Conservation (phyloP, 176 grass and related monocot genomes). For the Typha latifolia region DNA sequence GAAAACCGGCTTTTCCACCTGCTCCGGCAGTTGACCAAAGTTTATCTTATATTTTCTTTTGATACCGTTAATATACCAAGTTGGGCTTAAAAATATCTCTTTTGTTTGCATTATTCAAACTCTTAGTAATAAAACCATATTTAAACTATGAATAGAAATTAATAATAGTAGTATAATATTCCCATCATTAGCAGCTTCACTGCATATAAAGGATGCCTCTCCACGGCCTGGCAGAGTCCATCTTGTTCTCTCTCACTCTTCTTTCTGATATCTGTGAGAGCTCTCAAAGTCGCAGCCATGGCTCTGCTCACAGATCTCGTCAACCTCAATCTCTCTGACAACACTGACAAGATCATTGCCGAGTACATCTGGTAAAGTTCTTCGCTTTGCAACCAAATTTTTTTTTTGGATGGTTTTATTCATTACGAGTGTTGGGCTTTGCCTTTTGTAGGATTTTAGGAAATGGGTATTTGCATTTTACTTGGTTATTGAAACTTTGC, state of each 20-base stretch:
- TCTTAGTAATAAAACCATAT: no score
- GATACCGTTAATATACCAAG: no score
- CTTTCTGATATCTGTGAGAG: background rate
- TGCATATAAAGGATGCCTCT: no score
- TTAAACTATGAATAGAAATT: no score
- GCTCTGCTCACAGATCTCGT: conserved; percentile 32
- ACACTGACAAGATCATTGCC: conserved; percentile 62
- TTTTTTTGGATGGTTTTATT: background rate
- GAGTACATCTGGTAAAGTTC: conserved; percentile 60
- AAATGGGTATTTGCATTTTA: background rate
- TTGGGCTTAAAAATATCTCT: no score
- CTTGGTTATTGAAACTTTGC: background rate
- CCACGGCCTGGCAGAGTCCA: background rate
- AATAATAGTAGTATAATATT: no score
- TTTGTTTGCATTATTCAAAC: no score
- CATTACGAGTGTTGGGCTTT: background rate
- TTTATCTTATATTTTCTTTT: no score
- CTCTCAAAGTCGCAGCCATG: conserved; percentile 16
- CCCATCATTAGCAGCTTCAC: no score
- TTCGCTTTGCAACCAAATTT: background rate
- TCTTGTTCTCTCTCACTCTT: background rate
- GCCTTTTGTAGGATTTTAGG: background rate
- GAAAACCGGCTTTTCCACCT: no score
- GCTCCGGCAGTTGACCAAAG: no score
- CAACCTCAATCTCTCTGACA: conserved; percentile 45